phyloP scores from a whole-genome alignment of 768 basidiomycete species.

The Clavulina sp. region DNA sequence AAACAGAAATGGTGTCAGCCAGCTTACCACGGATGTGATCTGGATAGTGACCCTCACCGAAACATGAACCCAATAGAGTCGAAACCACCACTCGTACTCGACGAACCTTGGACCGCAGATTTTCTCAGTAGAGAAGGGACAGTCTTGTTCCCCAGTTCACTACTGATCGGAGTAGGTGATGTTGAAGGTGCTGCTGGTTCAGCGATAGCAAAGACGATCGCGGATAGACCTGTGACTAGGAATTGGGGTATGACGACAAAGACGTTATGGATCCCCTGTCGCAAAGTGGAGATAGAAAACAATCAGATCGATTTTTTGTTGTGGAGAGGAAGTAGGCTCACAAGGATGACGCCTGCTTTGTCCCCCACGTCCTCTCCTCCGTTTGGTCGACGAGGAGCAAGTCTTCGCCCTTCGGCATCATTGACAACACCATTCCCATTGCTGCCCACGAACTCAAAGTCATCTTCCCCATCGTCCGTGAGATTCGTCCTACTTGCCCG shows the following conservation, averaged over 20 bases:
- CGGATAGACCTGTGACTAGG: conserved; percentile 70
- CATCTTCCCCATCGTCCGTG: neutral
- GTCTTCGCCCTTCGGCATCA: conserved; percentile 1
- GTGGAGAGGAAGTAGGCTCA: conserved; percentile 21
- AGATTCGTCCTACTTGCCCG: neutral
- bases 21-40: neutral
- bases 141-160: too few relatives aligned
- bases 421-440: neutral
- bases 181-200: too few relatives aligned
- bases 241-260: conserved; percentile 92
- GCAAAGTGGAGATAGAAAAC: too few relatives aligned
- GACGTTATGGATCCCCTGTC: conserved; percentile 92
- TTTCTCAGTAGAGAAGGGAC: too few relatives aligned
- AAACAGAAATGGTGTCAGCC: neutral
- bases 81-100: neutral
- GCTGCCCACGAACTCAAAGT: neutral
- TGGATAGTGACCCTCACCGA: conserved; percentile 6
- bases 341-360: conserved; percentile 78
- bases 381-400: too few relatives aligned
- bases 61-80: conserved; percentile 12
- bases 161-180: too few relatives aligned
- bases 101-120: too few relatives aligned
- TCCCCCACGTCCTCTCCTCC: conserved; percentile 33
- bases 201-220: conserved; percentile 80
- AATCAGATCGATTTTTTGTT: neutral